These are phyloP conservation scores for Dispira simplex DNA, from an alignment of 192 early-diverging fungal species.

Conservation along the genomic window DNA sequence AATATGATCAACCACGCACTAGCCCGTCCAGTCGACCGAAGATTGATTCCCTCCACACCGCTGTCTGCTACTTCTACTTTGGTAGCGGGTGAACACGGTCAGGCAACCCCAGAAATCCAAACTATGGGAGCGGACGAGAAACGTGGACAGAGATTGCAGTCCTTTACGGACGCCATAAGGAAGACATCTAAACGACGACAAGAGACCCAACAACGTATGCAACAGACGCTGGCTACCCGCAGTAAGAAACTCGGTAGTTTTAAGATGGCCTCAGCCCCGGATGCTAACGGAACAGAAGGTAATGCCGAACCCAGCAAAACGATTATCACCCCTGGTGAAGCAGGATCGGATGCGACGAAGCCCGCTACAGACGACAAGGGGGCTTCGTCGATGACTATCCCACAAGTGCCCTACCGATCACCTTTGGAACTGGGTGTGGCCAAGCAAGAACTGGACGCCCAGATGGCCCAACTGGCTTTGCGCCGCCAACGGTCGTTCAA, in stretches of 20 bases:
- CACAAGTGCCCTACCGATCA: slow-evolving; percentile 4
- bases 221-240: slow-evolving; percentile 5
- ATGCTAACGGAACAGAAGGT: neutral
- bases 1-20: neutral
- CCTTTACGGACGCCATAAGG: neutral
- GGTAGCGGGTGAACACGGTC: too few species aligned
- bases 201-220: slow-evolving; percentile 2
- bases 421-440: slow-evolving; percentile 9
- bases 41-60: too few species aligned
- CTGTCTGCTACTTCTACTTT: too few species aligned
- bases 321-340: neutral
- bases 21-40: too few species aligned
- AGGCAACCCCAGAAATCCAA: neutral
- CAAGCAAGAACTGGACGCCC: slow-evolving; percentile 11
- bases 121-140: neutral
- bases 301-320: neutral
- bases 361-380: neutral
- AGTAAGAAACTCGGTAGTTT: neutral
- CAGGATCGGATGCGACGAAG: neutral
- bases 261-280: too few species aligned
- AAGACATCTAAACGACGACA: slow-evolving; percentile 6
- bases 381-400: neutral
- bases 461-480: slow-evolving; percentile 1
- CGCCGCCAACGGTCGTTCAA: slow-evolving; percentile 8
- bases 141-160: slow-evolving; percentile 7